These are phyloP conservation scores for Mucor sp. DNA, from an alignment of 371 early-diverging fungal species.

Conservation along the genomic window DNA sequence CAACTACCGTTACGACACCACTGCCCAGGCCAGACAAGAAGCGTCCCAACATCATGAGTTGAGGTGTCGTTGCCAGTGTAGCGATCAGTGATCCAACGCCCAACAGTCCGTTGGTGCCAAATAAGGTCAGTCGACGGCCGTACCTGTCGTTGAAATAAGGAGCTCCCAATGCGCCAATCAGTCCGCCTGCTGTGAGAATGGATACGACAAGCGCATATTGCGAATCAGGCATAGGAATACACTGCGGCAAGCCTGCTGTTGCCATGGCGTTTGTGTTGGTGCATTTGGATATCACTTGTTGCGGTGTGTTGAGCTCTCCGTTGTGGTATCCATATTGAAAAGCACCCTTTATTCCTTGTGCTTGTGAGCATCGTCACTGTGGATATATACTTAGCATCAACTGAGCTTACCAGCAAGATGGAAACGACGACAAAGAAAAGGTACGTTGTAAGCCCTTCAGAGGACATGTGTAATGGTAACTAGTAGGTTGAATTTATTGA, in stretches of 20 bases:
- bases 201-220: constrained; percentile 74
- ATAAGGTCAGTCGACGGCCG: constrained; percentile 75
- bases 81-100: constrained; percentile 68
- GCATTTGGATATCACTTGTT: constrained; percentile 70
- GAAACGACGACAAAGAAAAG: constrained; percentile 42
- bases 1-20: constrained; percentile 82
- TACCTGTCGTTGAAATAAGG: constrained; percentile 68
- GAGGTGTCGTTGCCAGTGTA: constrained; percentile 55
- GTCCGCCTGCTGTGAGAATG: constrained; percentile 77
- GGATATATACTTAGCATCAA: too few species aligned
- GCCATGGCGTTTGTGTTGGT: constrained; percentile 13
- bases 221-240: constrained; percentile 82
- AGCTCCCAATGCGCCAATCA: constrained; percentile 79
- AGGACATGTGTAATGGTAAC: constrained; percentile 4
- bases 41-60: constrained; percentile 71
- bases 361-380: background rate
- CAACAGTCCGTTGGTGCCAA: constrained; percentile 66
- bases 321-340: constrained; percentile 86
- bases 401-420: constrained; percentile 42
- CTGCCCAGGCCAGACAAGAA: constrained; percentile 85
- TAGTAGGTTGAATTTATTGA: background rate
- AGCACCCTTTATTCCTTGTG: constrained; percentile 39
- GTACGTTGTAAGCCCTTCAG: constrained; percentile 30
- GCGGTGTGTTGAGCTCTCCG: constrained; percentile 81
- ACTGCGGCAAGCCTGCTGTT: constrained; percentile 54